Conservation (phyloP, 1,139 yeast species). For the Hyphopichia burtonii region DNA sequence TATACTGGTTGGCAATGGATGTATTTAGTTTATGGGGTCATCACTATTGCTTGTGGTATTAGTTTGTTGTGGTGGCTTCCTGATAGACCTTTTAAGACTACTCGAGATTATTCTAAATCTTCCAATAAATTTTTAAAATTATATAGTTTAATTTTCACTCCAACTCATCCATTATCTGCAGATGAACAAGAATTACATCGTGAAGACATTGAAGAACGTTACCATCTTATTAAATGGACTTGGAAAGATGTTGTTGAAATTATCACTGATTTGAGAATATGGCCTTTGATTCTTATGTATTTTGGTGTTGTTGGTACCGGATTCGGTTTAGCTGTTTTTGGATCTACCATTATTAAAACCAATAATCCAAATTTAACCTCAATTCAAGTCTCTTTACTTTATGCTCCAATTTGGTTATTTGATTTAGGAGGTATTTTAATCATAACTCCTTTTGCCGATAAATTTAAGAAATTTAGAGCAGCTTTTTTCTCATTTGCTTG, state of each 20-base stretch:
- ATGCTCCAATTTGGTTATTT: constrained; percentile 90
- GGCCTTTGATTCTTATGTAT: constrained; percentile 86
- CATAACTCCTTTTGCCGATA: constrained; percentile 80
- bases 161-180: constrained; percentile 53
- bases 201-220: constrained; percentile 55
- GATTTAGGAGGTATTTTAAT: constrained; percentile 76
- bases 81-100: constrained; percentile 50
- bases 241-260: constrained; percentile 59
- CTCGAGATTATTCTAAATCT: constrained; percentile 11
- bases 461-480: constrained; percentile 56
- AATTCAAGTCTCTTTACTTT: constrained; percentile 68
- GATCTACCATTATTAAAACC: constrained; percentile 72
- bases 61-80: constrained; percentile 82
- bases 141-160: constrained; percentile 27
- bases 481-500: constrained; percentile 62
- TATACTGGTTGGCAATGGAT: constrained; percentile 87
- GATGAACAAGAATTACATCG: constrained; percentile 59
- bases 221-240: constrained; percentile 51
- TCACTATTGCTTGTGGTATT: constrained; percentile 69
- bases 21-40: constrained; percentile 71
- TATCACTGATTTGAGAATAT: constrained; percentile 61
- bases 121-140: constrained; percentile 13
- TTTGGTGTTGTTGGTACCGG: constrained; percentile 93
- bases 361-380: constrained; percentile 65
- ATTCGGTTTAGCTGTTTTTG: constrained; percentile 80